Evolutionary conservation across 768 basidiomycete genomes (phyloP).

Genomic region (Naganishia onofrii): DNA sequence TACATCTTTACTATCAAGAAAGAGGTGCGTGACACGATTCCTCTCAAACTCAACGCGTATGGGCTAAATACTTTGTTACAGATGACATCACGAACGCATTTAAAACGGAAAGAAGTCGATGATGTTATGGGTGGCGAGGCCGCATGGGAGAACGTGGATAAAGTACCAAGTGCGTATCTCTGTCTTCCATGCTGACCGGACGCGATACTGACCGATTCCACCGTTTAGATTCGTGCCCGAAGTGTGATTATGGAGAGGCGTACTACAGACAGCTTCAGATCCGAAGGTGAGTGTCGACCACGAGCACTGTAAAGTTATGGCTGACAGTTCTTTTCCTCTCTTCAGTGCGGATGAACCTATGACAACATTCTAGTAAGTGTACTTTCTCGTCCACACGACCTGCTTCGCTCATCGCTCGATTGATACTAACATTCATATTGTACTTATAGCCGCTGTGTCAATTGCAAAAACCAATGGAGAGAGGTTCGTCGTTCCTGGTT

Average conservation of each 20-base stretch:
- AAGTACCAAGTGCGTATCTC: constrained; percentile 64
- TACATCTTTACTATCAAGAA: constrained; percentile 92
- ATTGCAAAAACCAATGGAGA: constrained; percentile 50
- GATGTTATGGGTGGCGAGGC: constrained; percentile 94
- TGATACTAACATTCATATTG: neutral
- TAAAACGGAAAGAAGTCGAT: constrained; percentile 87
- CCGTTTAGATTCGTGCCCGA: constrained; percentile 59
- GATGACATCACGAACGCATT: constrained; percentile 85
- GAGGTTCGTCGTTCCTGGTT: constrained; percentile 44
- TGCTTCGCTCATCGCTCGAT: neutral
- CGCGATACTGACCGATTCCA: neutral
- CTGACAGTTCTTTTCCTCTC: neutral
- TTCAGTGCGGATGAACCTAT: constrained; percentile 52
- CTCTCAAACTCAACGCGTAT: neutral
- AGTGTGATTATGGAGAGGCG: constrained; percentile 80
- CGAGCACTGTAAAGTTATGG: neutral
- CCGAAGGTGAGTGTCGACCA: constrained; percentile 57
- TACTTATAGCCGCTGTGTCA: constrained; percentile 45
- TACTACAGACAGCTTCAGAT: constrained; percentile 98
- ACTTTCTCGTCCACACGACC: neutral
- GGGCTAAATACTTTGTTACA: constrained; percentile 48
- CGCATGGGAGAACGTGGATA: constrained; percentile 90
- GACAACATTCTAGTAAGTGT: constrained; percentile 53
- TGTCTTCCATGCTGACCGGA: neutral
- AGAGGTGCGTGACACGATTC: constrained; percentile 57